Base-by-base conservation (phyloP, 352 stramenopile species). In the Globisporangium acanthophoron region DNA sequence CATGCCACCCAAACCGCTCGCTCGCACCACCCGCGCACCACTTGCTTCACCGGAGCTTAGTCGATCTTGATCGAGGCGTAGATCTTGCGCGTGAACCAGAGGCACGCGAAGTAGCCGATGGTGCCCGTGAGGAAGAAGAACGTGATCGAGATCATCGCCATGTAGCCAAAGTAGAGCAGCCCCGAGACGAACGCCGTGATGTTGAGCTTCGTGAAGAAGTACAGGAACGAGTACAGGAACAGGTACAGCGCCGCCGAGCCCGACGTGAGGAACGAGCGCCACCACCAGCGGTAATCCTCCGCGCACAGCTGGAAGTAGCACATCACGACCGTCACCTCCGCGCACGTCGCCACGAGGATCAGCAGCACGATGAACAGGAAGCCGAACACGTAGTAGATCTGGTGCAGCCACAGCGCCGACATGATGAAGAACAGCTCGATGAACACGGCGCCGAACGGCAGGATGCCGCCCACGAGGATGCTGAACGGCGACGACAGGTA, bases 381-480 rank as follows among this genome's bases (percentile, higher is more conserved):
- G 53, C 97, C 96, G 76, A 99, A 99, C 39, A 99, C 96, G 81
- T 98, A 99, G 85, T 99, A 99, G 65, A 98, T 98, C 86, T 98
- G 94, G 78, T 99, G 93, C 51, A 99, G 73, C 97, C 98, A 99
- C 35, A 99, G 77, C 52, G 97, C 96, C 62, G 88, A 98, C 96
- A 99, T 99, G 75, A 99, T 99, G 82, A 99, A 99, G 73, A 99
- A 99, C 24, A 99, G 87, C 73, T 99, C 98, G 64, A 99, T 98
- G 74, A 98, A 99, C 44, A 99, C 96, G 8, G 96, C 96, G 39
- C 97, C 97, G 70, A 99, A 99, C 16, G 98, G 98, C 24, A 99
- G 72, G 45, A 99, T 95, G 53, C 97, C 97, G 46, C 97, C 97
- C 8, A 99, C 76, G 16, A 98, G 65, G 63, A 98, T 97, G 56